phyloP scores from a whole-genome alignment of 495 filamentous ascomycete genomes.

The Endocarpon pusillum region DNA sequence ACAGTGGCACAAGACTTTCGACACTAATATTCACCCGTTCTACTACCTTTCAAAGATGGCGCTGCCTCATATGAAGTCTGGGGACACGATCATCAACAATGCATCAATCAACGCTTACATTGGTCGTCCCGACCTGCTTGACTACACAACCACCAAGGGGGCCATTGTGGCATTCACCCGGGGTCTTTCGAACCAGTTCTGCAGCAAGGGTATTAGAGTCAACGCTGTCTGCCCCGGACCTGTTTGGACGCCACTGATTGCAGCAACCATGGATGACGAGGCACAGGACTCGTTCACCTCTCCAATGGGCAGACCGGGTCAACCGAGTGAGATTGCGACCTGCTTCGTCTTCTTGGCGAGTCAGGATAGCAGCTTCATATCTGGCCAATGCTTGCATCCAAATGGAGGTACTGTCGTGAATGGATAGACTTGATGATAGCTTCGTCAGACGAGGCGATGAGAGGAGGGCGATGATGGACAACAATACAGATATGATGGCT shows the following conservation, averaged over 20 bases:
- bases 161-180: constrained; percentile 71
- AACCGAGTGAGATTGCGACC: constrained; percentile 65
- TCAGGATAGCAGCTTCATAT: constrained; percentile 51
- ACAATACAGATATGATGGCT: no score
- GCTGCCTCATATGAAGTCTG: constrained; percentile 58
- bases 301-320: constrained; percentile 64
- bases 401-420: constrained; percentile 34
- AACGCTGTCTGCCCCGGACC: constrained; percentile 71
- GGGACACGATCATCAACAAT: constrained; percentile 70
- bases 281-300: constrained; percentile 52
- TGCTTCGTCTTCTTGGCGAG: constrained; percentile 78
- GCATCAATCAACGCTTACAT: constrained; percentile 70
- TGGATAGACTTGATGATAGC: constrained; percentile 1
- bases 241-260: constrained; percentile 74
- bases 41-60: constrained; percentile 67
- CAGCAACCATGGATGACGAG: constrained; percentile 54
- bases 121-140: constrained; percentile 63
- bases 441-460: no score
- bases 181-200: constrained; percentile 57
- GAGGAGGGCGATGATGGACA: no score
- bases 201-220: constrained; percentile 58
- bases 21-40: constrained; percentile 59
- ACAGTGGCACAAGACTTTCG: constrained; percentile 62
- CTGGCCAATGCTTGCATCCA: constrained; percentile 43
- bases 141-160: constrained; percentile 75